Percentiles rank a stretch among this genome's conserved stretches.
These are phyloP conservation scores for Vitis hybrid DNA, from an alignment of 177 flowering plant genomes.

Conservation along the genomic window DNA sequence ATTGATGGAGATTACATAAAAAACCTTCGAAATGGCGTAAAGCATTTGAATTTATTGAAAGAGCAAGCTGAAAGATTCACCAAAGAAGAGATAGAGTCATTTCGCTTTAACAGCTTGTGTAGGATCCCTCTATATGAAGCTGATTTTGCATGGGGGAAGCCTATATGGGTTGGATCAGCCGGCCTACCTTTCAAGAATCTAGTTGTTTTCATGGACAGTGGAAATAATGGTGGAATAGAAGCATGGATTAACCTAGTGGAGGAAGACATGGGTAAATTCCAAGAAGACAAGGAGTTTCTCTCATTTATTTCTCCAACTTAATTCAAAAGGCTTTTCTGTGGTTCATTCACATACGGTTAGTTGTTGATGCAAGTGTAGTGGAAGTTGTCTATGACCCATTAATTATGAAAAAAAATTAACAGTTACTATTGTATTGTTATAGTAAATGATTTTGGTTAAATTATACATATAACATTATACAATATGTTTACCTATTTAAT, in stretches of 20 bases:
- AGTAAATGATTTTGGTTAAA: too few species aligned
- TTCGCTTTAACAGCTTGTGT: conserved; percentile 31
- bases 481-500: too few species aligned
- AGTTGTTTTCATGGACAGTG: conserved; percentile 28
- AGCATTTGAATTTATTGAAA: conserved; percentile 2
- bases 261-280: conserved; percentile 41
- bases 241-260: conserved; percentile 28
- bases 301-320: conserved; percentile 6
- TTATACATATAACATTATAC: too few species aligned
- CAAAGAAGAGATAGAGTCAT: background rate
- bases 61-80: background rate
- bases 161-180: conserved; percentile 24
- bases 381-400: too few species aligned
- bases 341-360: too few species aligned
- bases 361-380: too few species aligned
- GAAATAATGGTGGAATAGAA: conserved; percentile 38
- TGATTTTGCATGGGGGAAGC: conserved; percentile 45
- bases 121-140: conserved; percentile 27
- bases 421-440: too few species aligned
- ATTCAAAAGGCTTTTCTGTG: too few species aligned
- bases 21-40: conserved; percentile 15
- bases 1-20: conserved; percentile 21
- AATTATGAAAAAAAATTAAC: too few species aligned
- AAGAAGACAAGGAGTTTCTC: conserved; percentile 27
- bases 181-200: conserved; percentile 25